Evolutionary conservation across 352 stramenopile genomes (phyloP).

Genomic region (Pythium pyrilobum): DNA sequence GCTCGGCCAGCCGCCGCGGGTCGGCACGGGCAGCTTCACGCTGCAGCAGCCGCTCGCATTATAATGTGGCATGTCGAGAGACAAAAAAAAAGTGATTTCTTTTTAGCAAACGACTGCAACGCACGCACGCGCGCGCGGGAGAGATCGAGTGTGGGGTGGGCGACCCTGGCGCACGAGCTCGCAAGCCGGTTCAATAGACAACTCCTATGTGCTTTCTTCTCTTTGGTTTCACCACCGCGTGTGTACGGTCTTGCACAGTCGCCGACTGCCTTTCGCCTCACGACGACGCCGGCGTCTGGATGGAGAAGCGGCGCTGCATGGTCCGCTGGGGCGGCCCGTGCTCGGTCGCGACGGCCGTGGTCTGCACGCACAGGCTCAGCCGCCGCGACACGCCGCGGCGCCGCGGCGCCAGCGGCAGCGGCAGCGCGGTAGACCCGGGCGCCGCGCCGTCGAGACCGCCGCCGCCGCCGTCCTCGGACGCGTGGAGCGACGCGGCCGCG

Average conservation of each 20-base stretch:
- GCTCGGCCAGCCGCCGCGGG: conserved; percentile 90
- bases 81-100: neutral
- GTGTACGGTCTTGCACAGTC: neutral
- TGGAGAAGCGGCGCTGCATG: conserved; percentile 40
- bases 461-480: neutral
- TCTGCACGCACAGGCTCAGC: conserved; percentile 43
- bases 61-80: conserved; percentile 26
- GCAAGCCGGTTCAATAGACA: conserved; percentile 9
- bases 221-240: neutral
- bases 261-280: neutral
- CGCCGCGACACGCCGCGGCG: conserved; percentile 21
- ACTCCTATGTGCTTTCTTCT: neutral
- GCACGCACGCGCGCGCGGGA: too few species aligned
- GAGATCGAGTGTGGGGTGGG: too few species aligned
- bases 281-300: conserved; percentile 19
- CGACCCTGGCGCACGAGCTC: too few species aligned
- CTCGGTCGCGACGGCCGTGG: conserved; percentile 2
- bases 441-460: neutral
- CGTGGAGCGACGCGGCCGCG: neutral
- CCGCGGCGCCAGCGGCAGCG: conserved; percentile 1
- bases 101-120: neutral
- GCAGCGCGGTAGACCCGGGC: too few species aligned
- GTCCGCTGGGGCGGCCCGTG: conserved; percentile 22
- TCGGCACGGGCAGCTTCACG: conserved; percentile 96
- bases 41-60: conserved; percentile 86